Conservation (phyloP, 2,329 filamentous ascomycete genomes). For the Sarocladium brachiariae region DNA sequence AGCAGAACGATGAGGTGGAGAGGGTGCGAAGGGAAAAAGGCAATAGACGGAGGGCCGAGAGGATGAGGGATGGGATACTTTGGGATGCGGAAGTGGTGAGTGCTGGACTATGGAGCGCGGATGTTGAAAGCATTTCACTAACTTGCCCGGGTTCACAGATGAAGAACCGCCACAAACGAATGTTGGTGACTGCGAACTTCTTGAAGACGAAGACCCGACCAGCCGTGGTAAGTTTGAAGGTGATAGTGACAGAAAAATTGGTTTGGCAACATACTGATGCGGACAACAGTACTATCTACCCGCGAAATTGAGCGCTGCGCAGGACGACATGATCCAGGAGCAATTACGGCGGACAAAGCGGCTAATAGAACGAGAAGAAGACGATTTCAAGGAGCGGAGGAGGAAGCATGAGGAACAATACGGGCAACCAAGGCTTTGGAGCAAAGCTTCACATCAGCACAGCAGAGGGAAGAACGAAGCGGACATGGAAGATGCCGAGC, state of each 20-base stretch:
- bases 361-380: conserved; percentile 56
- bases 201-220: conserved; percentile 67
- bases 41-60: conserved; percentile 52
- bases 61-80: conserved; percentile 62
- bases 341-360: conserved; percentile 63
- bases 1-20: conserved; percentile 65
- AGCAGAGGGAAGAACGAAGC: not conserved
- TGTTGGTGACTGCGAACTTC: conserved; percentile 65
- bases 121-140: no score
- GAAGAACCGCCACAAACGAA: conserved; percentile 64
- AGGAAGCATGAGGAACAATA: conserved; percentile 9
- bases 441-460: not conserved
- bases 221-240: conserved; percentile 54
- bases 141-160: conserved; percentile 51
- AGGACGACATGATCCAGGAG: conserved; percentile 63
- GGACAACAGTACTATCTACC: conserved; percentile 72
- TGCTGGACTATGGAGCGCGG: no score
- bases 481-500: not conserved
- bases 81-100: conserved; percentile 73
- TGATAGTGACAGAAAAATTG: not conserved
- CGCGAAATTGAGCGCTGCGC: conserved; percentile 63
- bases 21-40: conserved; percentile 59
- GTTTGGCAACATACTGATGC: not conserved
- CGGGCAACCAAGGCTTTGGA: not conserved
- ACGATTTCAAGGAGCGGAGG: conserved; percentile 47